A percentile compares a stretch with the other conserved stretches of the same genome.
phyloP scores from a whole-genome alignment of 371 early-diverging fungal species.

The Ecytonucleospora hepatopenaei region DNA sequence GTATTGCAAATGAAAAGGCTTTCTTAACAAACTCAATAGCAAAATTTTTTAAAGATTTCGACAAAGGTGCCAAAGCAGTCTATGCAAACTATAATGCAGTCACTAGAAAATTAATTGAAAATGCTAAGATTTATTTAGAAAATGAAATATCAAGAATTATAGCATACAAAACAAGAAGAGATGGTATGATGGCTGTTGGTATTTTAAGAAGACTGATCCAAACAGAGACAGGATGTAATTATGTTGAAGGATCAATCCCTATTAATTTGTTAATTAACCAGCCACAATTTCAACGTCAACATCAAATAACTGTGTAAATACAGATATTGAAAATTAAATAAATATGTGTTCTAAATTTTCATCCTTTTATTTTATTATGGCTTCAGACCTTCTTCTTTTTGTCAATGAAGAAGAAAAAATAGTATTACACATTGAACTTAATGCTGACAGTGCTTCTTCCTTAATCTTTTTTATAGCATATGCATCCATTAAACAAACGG shows the following conservation, averaged over 20 bases:
- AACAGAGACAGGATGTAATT: neutral
- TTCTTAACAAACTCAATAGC: neutral
- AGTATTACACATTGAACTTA: no score
- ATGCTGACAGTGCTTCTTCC: no score
- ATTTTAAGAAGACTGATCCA: neutral
- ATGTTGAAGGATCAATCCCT: neutral
- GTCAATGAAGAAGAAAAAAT: no score
- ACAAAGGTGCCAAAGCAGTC: neutral
- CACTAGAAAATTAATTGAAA: neutral
- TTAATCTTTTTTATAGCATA: no score
- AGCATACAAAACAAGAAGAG: neutral
- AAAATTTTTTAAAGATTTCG: neutral
- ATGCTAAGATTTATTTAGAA: neutral
- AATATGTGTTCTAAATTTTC: no score
- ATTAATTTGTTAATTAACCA: neutral
- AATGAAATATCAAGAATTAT: neutral
- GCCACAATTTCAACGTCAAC: neutral
- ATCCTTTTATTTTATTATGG: no score
- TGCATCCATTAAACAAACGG: no score
- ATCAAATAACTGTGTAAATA: no score
- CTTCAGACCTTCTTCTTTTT: no score
- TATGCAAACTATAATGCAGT: neutral
- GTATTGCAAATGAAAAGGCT: conserved; percentile 2
- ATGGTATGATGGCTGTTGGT: neutral
- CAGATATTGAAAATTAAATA: no score